These are phyloP conservation scores for Corymbia maculata DNA, from an alignment of 345 rosid species.

Conservation along the genomic window DNA sequence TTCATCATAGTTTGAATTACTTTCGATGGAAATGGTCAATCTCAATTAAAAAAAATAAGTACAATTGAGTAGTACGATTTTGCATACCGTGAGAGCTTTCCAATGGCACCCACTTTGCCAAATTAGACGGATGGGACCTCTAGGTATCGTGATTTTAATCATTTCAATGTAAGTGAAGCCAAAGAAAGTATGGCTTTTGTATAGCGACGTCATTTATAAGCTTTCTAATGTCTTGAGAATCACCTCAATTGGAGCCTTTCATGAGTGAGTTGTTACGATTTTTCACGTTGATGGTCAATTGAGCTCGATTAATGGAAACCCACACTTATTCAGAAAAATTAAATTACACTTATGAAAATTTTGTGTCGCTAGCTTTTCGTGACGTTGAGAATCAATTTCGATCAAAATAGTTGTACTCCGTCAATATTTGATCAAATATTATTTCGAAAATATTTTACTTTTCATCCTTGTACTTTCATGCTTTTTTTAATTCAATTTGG, in stretches of 20 bases:
- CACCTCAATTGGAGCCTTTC: neutral
- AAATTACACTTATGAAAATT: neutral
- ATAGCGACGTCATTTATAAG: fast-evolving
- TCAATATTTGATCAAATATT: neutral
- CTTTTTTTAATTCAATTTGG: fast-evolving
- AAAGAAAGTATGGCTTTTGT: fast-evolving
- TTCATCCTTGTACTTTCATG: neutral
- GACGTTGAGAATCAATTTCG: neutral
- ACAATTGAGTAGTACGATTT: neutral
- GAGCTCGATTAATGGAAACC: neutral
- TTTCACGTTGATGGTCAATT: fast-evolving
- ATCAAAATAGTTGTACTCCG: neutral
- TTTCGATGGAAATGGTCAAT: neutral
- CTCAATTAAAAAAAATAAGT: neutral
- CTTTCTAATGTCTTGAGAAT: neutral
- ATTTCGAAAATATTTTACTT: fast-evolving
- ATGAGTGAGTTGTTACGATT: neutral
- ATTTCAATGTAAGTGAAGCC: neutral
- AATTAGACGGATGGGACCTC: neutral
- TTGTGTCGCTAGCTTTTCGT: neutral
- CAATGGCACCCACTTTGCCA: neutral
- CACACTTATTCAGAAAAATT: fast-evolving
- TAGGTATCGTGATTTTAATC: neutral
- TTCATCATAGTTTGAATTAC: too few species aligned
- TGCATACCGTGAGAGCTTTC: neutral